Conservation (phyloP, 2,329 filamentous ascomycete species). For the Ramularia collo-cygni region DNA sequence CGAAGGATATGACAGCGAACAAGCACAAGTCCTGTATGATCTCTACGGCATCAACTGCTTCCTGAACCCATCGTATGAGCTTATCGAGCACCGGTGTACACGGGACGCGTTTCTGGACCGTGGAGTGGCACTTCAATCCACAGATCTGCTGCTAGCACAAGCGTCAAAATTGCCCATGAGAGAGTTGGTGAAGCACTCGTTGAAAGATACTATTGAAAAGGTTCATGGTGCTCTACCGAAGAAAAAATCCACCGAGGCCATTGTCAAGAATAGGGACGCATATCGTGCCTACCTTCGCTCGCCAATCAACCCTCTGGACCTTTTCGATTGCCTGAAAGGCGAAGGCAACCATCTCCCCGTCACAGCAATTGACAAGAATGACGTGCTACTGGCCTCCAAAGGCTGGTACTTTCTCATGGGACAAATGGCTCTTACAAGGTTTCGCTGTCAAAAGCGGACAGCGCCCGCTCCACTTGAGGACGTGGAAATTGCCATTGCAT, state of each 20-base stretch:
- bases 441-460: conserved; percentile 69
- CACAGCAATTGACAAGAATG: conserved; percentile 55
- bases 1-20: conserved; percentile 77
- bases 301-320: conserved; percentile 70
- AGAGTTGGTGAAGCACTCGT: conserved; percentile 82
- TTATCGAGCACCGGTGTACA: conserved; percentile 68
- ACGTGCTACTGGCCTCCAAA: conserved; percentile 62
- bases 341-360: conserved; percentile 67
- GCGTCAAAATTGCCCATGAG: conserved; percentile 81
- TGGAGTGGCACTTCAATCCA: conserved; percentile 69
- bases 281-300: conserved; percentile 75
- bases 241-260: conserved; percentile 69
- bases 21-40: conserved; percentile 78
- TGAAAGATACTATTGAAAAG: conserved; percentile 85
- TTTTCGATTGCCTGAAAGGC: conserved; percentile 77
- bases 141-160: conserved; percentile 76
- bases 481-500: conserved; percentile 71
- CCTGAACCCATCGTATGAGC: conserved; percentile 31
- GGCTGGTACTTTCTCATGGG: conserved; percentile 92
- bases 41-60: conserved; percentile 67
- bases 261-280: conserved; percentile 81
- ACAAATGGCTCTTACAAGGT: conserved; percentile 81
- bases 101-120: conserved; percentile 68
- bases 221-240: conserved; percentile 79
- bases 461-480: conserved; percentile 71